A percentile compares a stretch with the other conserved stretches of the same genome.
These are phyloP conservation scores for Alternaria incomplexa DNA, from an alignment of 2,329 filamentous ascomycete species.

Conservation along the genomic window DNA sequence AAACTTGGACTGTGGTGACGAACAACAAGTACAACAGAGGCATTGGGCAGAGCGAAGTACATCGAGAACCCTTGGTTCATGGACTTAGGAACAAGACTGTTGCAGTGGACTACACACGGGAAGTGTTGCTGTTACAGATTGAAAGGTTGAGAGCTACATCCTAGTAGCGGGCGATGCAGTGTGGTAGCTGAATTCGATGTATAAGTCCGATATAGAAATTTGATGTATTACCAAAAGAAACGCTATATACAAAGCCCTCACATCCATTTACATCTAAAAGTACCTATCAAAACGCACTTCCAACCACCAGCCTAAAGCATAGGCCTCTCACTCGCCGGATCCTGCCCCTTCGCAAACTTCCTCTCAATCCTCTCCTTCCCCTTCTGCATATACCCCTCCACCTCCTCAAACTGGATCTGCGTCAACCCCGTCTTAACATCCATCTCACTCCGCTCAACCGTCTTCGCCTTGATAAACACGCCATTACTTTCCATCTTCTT, in stretches of 20 bases:
- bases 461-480: conserved; percentile 40
- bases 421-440: conserved; percentile 35
- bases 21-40: neutral
- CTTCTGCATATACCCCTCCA: conserved; percentile 35
- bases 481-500: conserved; percentile 29
- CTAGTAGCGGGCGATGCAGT: neutral
- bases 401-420: conserved; percentile 41
- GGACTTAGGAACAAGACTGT: neutral
- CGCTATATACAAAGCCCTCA: neutral
- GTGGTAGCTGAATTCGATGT: neutral
- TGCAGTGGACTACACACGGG: neutral
- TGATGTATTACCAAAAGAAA: neutral
- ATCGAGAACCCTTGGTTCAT: neutral
- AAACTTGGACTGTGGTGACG: neutral
- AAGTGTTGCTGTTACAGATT: neutral
- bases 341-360: conserved; percentile 24
- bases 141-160: neutral
- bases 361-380: conserved; percentile 29
- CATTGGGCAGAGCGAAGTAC: neutral
- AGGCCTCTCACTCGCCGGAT: conserved; percentile 26
- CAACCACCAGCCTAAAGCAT: conserved; percentile 21
- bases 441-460: conserved; percentile 27
- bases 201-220: neutral
- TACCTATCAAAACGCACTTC: no score
- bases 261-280: neutral